Evolutionary conservation across 192 early-diverging fungal species (phyloP), one percentile per base, ranked within the genome.

Genomic region (Backusella psychrophila): DNA sequence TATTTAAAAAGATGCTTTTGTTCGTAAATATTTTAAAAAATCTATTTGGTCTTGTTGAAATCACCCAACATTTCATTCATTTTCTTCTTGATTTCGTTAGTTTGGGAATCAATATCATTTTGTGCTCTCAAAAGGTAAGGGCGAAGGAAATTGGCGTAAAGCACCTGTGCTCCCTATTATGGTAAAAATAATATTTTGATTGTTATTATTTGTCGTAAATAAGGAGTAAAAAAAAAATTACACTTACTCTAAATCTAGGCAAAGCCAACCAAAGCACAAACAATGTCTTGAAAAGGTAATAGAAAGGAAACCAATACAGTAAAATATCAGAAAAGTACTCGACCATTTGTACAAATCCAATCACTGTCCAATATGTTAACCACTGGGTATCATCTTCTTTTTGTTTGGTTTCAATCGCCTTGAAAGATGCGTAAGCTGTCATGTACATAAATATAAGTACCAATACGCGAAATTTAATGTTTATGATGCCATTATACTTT

Each of bases 241-340:
- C 15, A 23, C 82, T 74, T 83, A 91, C 85, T 73, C 84, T 80
- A 78, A 90, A 91, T 74, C 86, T 83, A 69, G 94, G 95, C 67
- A 93, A 76, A 83, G 92, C 86, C 56, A 97, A 88, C 91, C 93
- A 99, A 69, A 96, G 81, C 73, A 97, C 86, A 75, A 98, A 88
- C 15, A 91, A 81, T 19, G 95, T 92, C 88, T 99, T 99, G 86
- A 98, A 88, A 71, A 92, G 83, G 84, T 95, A 97, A 89, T 96
- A 99, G 86, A 99, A 96, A 35, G 96, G 95, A 74, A 96, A 81
- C 96, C 97, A 99, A 89, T 96, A 95, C 33, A 97, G 83, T 12
- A 99, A 66, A 71, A 93, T 68, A 68, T 97, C 94, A 35, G 91
- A 89, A 80, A 98, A 99, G 86, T 95, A 96, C 88, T 99, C 97